Evolutionary conservation across 2,329 filamentous ascomycete species (phyloP).

Genomic region (Trichophyton rubrum): DNA sequence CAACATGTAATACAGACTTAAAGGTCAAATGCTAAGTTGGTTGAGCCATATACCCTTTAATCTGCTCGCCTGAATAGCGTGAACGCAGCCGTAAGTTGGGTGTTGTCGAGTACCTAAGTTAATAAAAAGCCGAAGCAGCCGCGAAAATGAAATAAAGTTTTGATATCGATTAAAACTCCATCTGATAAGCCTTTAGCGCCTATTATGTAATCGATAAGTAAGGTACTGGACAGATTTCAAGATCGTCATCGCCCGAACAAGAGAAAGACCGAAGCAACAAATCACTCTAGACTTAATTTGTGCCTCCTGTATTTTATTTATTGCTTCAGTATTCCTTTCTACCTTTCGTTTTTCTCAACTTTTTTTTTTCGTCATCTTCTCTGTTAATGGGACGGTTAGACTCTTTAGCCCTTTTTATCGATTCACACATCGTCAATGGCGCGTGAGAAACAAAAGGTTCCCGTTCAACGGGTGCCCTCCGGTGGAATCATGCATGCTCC

Average conservation of each 20-base stretch:
- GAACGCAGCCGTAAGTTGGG: not conserved
- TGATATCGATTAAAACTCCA: not conserved
- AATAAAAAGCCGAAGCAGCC: not conserved
- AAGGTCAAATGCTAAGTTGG: not conserved
- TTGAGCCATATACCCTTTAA: not conserved
- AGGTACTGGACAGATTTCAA: conserved; percentile 5
- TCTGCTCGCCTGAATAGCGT: not conserved
- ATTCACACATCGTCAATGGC: conserved; percentile 42
- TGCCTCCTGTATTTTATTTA: not conserved
- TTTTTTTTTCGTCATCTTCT: not conserved
- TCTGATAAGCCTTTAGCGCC: not conserved
- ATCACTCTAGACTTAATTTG: not conserved
- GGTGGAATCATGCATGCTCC: conserved; percentile 47
- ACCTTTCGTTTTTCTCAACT: not conserved
- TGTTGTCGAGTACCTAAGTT: not conserved
- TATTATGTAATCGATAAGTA: not conserved
- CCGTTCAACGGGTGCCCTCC: conserved; percentile 53
- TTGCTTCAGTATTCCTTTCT: not conserved
- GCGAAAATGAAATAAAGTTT: not conserved
- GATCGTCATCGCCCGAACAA: not conserved
- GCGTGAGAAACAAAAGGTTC: conserved; percentile 54
- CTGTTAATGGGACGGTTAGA: not conserved
- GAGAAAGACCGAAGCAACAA: not conserved
- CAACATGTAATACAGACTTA: not conserved
- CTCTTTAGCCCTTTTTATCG: not conserved